Conservation (phyloP, 2,329 filamentous ascomycete genomes). For the Sclerotinia minor region DNA sequence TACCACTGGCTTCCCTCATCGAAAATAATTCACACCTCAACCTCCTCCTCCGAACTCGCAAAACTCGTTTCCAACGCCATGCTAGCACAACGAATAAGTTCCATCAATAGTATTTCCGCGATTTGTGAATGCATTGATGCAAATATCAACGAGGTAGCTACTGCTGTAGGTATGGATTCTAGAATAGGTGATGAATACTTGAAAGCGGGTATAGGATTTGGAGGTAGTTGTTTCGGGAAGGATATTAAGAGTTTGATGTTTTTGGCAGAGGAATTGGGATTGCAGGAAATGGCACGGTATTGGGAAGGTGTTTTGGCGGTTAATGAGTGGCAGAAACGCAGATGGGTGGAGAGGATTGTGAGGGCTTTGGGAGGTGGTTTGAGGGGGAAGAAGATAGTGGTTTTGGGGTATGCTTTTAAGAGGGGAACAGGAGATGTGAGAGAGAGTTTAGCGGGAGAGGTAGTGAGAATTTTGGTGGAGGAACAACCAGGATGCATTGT, state of each 20-base stretch:
- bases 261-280: slow-evolving; percentile 66
- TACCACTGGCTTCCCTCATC: slow-evolving; percentile 71
- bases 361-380: slow-evolving; percentile 68
- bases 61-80: slow-evolving; percentile 80
- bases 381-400: slow-evolving; percentile 66
- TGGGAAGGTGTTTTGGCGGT: slow-evolving; percentile 73
- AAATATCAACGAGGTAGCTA: slow-evolving; percentile 70
- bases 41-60: slow-evolving; percentile 75
- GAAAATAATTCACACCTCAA: slow-evolving; percentile 70
- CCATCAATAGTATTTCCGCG: slow-evolving; percentile 78
- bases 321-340: slow-evolving; percentile 72
- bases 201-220: slow-evolving; percentile 74
- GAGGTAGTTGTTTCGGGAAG: slow-evolving; percentile 80
- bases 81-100: slow-evolving; percentile 77
- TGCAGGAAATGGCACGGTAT: slow-evolving; percentile 72
- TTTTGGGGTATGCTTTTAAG: slow-evolving; percentile 79
- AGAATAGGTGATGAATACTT: slow-evolving; percentile 74
- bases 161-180: slow-evolving; percentile 66
- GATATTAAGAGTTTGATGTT: slow-evolving; percentile 74
- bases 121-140: slow-evolving; percentile 76
- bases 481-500: slow-evolving; percentile 64
- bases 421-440: slow-evolving; percentile 75
- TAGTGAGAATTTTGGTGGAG: slow-evolving; percentile 64
- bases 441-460: slow-evolving; percentile 67
- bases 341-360: slow-evolving; percentile 67